Base-by-base conservation (phyloP, 2,329 filamentous ascomycete species). In the Amauroascus niger region DNA sequence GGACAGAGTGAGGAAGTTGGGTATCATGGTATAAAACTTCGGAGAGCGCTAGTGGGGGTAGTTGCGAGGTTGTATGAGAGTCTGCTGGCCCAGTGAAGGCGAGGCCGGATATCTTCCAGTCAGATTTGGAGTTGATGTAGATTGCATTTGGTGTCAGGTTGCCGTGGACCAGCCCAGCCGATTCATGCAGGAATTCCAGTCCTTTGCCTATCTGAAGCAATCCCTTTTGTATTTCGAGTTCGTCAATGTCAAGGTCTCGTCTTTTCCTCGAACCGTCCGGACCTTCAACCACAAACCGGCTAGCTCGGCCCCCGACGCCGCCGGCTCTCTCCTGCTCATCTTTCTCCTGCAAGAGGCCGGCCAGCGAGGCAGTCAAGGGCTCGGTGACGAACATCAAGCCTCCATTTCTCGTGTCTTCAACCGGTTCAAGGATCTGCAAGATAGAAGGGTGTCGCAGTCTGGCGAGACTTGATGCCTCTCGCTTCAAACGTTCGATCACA, bases 81-180 rank as follows among this genome's bases (percentile, higher is more conserved):
- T 89, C 86, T 47, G 87, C 81, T 13, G 89, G 87, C 44, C 87
- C 87, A 66, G 86, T 88, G 68, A 96, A 98, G 0, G 86, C 82
- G 37, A 98, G 78, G n/a, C 91, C 93, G 62, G 89, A 91, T 57
- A 98, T 87, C 69, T 98, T 98, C 93, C 93, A 98, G 69, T 98
- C 93, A 46, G 88, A 95, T 80, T 98, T 98, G 39, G 87, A 82
- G 71, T 98, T 98, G 69, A 98, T 82, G 60, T 95, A 85, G 59
- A 98, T 83, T 16, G 90, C 87, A 59, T 97, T 91, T 0, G 93
- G 93, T 0, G 90, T 97, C 59, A 98, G 70, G 66, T 98, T 98
- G 46, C 87, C 88, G 69, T 98, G 93, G 0, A 97, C 88, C 47
- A 98, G 77, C 0, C 88, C 88, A 8, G 91, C 91, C 66, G 91